Base-by-base conservation (phyloP, 148 eudicot species). In the Simmondsia chinensis region DNA sequence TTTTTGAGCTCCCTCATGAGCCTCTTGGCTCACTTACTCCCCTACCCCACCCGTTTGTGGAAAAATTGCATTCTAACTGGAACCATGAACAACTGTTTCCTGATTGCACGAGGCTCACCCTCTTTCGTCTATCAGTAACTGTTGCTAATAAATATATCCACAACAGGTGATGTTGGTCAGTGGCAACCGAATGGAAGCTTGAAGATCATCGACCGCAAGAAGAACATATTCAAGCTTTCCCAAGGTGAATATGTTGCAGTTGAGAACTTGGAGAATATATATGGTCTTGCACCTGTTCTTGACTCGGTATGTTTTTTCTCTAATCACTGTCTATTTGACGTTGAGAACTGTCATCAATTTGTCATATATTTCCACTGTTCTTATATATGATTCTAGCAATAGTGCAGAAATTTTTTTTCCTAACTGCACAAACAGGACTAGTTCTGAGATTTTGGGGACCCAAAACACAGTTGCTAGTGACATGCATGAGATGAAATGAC, bases 191-290 rank as follows among this genome's bases (percentile, higher is more conserved):
- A 85, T 76, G 97, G 97, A 56, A 76, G 88, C 65, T 56, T 91
- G 80, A 85, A 82, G 63, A 79, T 91, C 24, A 70, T 91, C 38
- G 97, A 91, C 61, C 85, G 95, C 25, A 91, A 82, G 68, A 91
- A 91, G 79, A 91, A 91, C 69, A 91, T 85, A 48, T 91, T 91
- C 56, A 91, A 91, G 79, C 97, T 91, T 30, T 79, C 95, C 21
- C 97, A 91, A 60, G 97, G 97, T 43, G 97, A 91, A 65, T 91
- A 91, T 66, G 97, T 91, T 48, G 97, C 97, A 11, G 97, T 91
- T 21, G 95, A 91, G 50, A 81, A 85, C 70, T 76, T 91, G 83
- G 97, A 91, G 57, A 91, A 85, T 33, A 50, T 91, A 33, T 91
- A 60, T 61, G 88, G 83, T 39, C 83, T 64, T 28, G 79, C 72